phyloP scores from a whole-genome alignment of 768 basidiomycete genomes.

The Boletus sensibilis region DNA sequence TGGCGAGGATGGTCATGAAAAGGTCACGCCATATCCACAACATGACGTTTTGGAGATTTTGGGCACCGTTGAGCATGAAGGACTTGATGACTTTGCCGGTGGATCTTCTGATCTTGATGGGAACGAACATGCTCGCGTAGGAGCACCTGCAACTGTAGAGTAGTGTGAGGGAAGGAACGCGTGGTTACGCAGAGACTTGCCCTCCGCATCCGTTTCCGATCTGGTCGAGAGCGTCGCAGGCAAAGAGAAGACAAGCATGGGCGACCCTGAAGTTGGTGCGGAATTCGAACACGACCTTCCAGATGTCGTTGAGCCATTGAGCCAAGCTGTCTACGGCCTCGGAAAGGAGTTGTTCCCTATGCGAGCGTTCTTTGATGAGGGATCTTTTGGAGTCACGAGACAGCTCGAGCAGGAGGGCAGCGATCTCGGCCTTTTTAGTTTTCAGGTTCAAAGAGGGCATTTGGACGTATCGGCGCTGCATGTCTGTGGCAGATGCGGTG shows the following conservation, averaged over 20 bases:
- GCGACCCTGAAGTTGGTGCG: conserved; percentile 49
- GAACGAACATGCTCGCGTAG: conserved; percentile 45
- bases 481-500: conserved; percentile 38
- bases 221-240: conserved; percentile 45
- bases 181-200: conserved; percentile 27
- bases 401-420: conserved; percentile 51
- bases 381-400: conserved; percentile 52
- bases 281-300: conserved; percentile 61
- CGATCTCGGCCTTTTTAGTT: conserved; percentile 55
- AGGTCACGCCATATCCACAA: conserved; percentile 74
- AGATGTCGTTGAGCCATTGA: conserved; percentile 63
- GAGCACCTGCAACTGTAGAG: conserved; percentile 53
- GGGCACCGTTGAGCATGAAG: conserved; percentile 49
- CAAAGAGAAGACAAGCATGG: conserved; percentile 56
- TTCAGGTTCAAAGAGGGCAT: conserved; percentile 53
- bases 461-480: conserved; percentile 37
- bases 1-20: conserved; percentile 53
- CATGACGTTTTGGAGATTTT: conserved; percentile 43
- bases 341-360: conserved; percentile 50
- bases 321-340: conserved; percentile 57
- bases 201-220: conserved; percentile 41
- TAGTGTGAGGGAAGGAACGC: conserved; percentile 5
- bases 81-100: conserved; percentile 46
- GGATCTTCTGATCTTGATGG: conserved; percentile 44
- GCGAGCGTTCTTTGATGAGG: conserved; percentile 52